These are phyloP conservation scores for Quercus bicolor DNA, from an alignment of 306 rosid genomes.

Conservation along the genomic window DNA sequence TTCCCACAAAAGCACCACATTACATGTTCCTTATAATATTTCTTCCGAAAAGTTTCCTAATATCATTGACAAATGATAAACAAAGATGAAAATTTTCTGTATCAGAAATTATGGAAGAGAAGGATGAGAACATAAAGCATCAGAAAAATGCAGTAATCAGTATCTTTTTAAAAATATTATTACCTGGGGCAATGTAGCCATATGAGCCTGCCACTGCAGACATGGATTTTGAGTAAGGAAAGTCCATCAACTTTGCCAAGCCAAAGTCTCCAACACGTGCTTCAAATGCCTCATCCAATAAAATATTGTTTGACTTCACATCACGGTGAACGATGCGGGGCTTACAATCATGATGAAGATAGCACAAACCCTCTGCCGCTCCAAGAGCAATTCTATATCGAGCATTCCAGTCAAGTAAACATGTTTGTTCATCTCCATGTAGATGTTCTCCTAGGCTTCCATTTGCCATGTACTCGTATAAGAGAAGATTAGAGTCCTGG, in stretches of 20 bases:
- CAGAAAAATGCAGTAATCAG: not conserved
- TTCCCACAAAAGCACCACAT: not conserved
- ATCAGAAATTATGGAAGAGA: not conserved
- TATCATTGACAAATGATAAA: not conserved
- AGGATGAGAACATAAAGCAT: not conserved
- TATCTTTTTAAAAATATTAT: not conserved
- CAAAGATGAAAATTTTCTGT: not conserved
- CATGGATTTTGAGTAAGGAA: slow-evolving; percentile 75
- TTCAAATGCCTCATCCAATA: slow-evolving; percentile 60
- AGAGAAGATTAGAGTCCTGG: slow-evolving; percentile 76
- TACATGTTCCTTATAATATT: not conserved
- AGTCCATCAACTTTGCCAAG: slow-evolving; percentile 69
- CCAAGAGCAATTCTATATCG: slow-evolving; percentile 75
- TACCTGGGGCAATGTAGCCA: slow-evolving; percentile 90
- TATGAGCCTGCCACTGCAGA: slow-evolving; percentile 87
- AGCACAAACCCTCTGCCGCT: slow-evolving; percentile 86
- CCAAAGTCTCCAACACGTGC: slow-evolving; percentile 96
- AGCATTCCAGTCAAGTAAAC: slow-evolving; percentile 60
- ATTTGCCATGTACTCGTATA: slow-evolving; percentile 80
- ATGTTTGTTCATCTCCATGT: slow-evolving; percentile 45
- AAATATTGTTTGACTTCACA: slow-evolving; percentile 82
- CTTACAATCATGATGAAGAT: slow-evolving; percentile 80
- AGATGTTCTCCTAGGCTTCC: slow-evolving; percentile 89
- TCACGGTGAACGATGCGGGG: slow-evolving; percentile 86
- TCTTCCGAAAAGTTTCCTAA: not conserved